Conservation (phyloP, 805 yeast genomes). For the Starmera dryadoides region DNA sequence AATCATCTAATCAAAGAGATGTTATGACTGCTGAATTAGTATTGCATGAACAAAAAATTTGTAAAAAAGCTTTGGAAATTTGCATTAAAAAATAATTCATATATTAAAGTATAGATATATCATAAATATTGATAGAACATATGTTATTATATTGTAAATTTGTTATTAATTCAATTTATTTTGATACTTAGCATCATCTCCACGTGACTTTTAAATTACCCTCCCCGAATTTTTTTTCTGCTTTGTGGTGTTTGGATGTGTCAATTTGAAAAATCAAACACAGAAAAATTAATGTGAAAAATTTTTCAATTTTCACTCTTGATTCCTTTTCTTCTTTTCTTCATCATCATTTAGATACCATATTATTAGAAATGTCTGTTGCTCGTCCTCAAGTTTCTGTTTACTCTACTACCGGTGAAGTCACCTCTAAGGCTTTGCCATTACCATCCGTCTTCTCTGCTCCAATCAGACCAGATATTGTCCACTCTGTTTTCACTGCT, state of each 20-base stretch:
- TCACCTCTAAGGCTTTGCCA: constrained; percentile 76
- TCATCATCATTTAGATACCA: background rate
- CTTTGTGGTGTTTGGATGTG: background rate
- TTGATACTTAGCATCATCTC: no score
- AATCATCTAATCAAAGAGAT: constrained; percentile 11
- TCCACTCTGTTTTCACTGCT: constrained; percentile 97
- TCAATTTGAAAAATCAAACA: background rate
- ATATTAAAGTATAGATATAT: background rate
- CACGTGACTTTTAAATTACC: no score
- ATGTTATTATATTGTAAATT: no score
- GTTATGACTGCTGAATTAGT: constrained; percentile 12
- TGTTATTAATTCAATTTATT: no score
- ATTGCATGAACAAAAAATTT: constrained; percentile 9
- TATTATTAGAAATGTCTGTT: constrained; percentile 36
- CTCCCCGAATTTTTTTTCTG: background rate
- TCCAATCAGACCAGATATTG: constrained; percentile 99
- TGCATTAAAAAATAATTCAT: no score
- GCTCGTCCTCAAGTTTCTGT: constrained; percentile 97
- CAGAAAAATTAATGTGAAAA: background rate
- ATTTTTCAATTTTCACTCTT: background rate
- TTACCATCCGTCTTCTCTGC: constrained; percentile 99
- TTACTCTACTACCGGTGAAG: constrained; percentile 80
- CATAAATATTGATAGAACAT: no score
- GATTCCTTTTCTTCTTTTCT: background rate
- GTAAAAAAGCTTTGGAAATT: constrained; percentile 6